Evolutionary conservation across 2,329 filamentous ascomycete species (phyloP).

Genomic region (Diaporthe helianthi): DNA sequence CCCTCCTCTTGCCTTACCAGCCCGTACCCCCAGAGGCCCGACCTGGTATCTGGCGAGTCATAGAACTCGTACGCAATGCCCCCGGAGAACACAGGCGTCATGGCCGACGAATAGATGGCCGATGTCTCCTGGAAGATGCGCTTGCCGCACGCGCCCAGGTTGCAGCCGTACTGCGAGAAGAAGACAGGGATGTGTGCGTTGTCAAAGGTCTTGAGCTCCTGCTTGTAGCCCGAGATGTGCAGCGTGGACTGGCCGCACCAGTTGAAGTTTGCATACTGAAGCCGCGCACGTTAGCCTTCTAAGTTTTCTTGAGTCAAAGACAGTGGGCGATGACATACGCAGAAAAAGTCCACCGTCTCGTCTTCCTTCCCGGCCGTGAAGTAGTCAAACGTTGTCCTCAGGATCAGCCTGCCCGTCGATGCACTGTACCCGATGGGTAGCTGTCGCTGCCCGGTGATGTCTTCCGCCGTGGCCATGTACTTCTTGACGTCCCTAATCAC

Average conservation of each 20-base stretch:
- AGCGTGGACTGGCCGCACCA: slow-evolving; percentile 62
- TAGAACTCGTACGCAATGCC: slow-evolving; percentile 69
- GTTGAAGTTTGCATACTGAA: slow-evolving; percentile 61
- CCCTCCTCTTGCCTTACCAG: slow-evolving; percentile 46
- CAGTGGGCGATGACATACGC: slow-evolving; percentile 6
- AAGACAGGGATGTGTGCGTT: slow-evolving; percentile 65
- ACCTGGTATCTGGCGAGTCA: slow-evolving; percentile 51
- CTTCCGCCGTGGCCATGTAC: slow-evolving; percentile 37
- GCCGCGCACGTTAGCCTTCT: background rate
- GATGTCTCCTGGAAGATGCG: slow-evolving; percentile 65
- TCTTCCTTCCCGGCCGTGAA: slow-evolving; percentile 32
- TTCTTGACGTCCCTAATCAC: slow-evolving; percentile 41
- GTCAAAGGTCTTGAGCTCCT: slow-evolving; percentile 55
- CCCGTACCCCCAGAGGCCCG: slow-evolving; percentile 42
- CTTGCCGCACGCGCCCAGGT: slow-evolving; percentile 49
- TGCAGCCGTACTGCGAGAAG: slow-evolving; percentile 70
- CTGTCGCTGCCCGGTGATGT: slow-evolving; percentile 27
- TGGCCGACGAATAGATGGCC: slow-evolving; percentile 61
- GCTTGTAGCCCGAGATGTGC: slow-evolving; percentile 54
- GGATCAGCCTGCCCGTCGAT: slow-evolving; percentile 28
- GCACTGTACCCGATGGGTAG: slow-evolving; percentile 33
- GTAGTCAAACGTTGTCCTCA: slow-evolving; percentile 32
- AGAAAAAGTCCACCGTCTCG: slow-evolving; percentile 35
- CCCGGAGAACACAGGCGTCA: slow-evolving; percentile 62
- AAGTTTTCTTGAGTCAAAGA: too few species aligned